Conservation (phyloP, 2,329 filamentous ascomycete species). For the Alternaria gaisen region DNA sequence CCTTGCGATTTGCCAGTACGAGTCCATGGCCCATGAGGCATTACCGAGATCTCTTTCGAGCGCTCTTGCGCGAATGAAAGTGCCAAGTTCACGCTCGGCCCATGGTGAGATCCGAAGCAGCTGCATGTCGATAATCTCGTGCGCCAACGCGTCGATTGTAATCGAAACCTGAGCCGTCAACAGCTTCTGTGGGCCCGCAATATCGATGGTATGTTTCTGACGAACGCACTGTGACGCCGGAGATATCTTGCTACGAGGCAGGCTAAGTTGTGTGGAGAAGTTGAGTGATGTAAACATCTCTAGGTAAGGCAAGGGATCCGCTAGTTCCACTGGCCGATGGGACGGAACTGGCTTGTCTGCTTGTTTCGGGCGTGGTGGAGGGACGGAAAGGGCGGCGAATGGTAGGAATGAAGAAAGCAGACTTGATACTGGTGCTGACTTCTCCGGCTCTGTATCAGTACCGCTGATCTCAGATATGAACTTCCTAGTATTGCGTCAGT, state of each 20-base stretch:
- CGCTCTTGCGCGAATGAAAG: constrained; percentile 58
- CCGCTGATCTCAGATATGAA: constrained; percentile 36
- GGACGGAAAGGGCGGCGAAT: constrained; percentile 40
- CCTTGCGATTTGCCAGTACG: constrained; percentile 70
- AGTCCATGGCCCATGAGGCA: constrained; percentile 72
- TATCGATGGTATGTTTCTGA: constrained; percentile 62
- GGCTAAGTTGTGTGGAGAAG: constrained; percentile 63
- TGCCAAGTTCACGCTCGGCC: constrained; percentile 66
- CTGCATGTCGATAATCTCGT: constrained; percentile 63
- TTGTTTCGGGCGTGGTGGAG: constrained; percentile 32
- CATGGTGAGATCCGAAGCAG: constrained; percentile 66
- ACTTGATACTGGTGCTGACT: constrained; percentile 39
- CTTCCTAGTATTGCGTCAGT: constrained; percentile 28
- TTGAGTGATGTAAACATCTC: constrained; percentile 74
- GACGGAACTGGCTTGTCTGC: constrained; percentile 61
- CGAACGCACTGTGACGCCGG: constrained; percentile 26
- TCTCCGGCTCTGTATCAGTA: constrained; percentile 26
- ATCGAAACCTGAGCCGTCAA: constrained; percentile 68
- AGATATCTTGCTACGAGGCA: constrained; percentile 28
- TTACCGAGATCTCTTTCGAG: constrained; percentile 64
- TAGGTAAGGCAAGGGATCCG: constrained; percentile 73
- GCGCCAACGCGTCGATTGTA: constrained; percentile 55
- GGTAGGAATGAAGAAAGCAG: constrained; percentile 54
- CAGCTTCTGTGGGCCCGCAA: constrained; percentile 61
- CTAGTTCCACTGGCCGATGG: constrained; percentile 70